Evolutionary conservation across 208 protist species (phyloP), one percentile per base, ranked within the genome.

Genomic region (Leishmania gerbilli): DNA sequence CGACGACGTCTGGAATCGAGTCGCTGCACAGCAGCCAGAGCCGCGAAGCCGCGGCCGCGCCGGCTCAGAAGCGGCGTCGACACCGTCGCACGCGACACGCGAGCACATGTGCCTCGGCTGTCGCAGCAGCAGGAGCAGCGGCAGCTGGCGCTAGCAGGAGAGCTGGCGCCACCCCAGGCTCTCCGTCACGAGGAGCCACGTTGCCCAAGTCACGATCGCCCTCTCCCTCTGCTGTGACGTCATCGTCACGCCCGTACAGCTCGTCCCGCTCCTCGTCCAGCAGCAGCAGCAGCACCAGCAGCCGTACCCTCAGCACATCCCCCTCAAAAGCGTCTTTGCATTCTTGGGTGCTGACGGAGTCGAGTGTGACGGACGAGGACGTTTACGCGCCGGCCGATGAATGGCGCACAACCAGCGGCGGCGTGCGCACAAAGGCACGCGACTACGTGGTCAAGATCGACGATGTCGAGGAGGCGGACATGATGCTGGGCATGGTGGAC

Each of bases 391-490:
- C 85, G 19, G 79, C 83, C 6, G 75, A 82, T 27, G 76, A 86
- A 60, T 83, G 77, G 80, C 82, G 80, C 53, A 67, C 79, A 45
- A 80, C 67, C 31, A 69, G 77, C 55, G 74, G 77, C 75, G 77
- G 72, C 19, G 78, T 82, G 19, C 85, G 84, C 64, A 84, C 76
- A 21, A 79, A 77, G 24, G 76, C 77, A 13, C 83, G 71, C 55
- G 93, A 98, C 78, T 96, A 92, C 74, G 87, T 97, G 56, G 88
- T 98, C 27, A 92, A 90, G 69, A 95, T 98, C 75, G 93, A 98
- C 76, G 95, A 98, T 80, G 91, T 92, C 71, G 95, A 98, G 76
- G 95, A 98, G 77, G 95, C 93, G 62, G 95, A 96, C 55, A 90
- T 96, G 90, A 93, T 97, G 88, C 79, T 94, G 42, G 93, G 93